Evolutionary conservation across 352 stramenopile species (phyloP), one percentile per base, ranked within the genome.

Genomic region (Elongisporangium anandrum): DNA sequence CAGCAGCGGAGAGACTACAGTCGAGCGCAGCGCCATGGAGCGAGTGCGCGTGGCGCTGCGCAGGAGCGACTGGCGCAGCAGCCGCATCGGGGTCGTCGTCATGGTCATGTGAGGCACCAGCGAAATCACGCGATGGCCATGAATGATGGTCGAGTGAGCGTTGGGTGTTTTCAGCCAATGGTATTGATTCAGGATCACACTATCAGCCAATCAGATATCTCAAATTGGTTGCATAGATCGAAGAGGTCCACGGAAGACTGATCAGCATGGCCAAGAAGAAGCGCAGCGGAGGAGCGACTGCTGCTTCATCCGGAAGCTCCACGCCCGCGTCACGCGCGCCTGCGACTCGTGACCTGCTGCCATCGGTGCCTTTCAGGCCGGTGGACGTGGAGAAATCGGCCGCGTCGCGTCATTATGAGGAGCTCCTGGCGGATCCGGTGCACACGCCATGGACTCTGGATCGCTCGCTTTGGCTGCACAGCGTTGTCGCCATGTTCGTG

Each of bases 211-310:
- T 29, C 49, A 22, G 13, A 26, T 17, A 3, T 4, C 19, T 1
- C 5, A 29, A 52, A 3, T 52, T 3, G 13, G 1, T 20, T 2
- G 48, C 48, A 52, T 52, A 24, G 48, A 41, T 20, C 49, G 49
- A 53, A 53, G 49, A 53, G 49, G 19, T 53, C 49, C 49, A 53
- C 12, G 15, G 2, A 13, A 20, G 49, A 22, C 10, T 34, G 53
- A 45, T n/a, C 4, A 38, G 20, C 22, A 81, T 83, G 73, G 59
- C 70, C 47, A 83, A 77, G 60, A 83, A 80, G 69, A 70, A 70
- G 56, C 59, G 64, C 50, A 29, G 15, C 9, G 22, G 41, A 17
- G 21, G 17, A 47, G 34, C 34, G 22, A 7, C 49, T 29, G 47
- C 63, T 57, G 26, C 66, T 50, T 47, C 66, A 74, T 52, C 50